Conservation (phyloP, 73 alveolate genomes). For the Tetrahymena elliotti region DNA sequence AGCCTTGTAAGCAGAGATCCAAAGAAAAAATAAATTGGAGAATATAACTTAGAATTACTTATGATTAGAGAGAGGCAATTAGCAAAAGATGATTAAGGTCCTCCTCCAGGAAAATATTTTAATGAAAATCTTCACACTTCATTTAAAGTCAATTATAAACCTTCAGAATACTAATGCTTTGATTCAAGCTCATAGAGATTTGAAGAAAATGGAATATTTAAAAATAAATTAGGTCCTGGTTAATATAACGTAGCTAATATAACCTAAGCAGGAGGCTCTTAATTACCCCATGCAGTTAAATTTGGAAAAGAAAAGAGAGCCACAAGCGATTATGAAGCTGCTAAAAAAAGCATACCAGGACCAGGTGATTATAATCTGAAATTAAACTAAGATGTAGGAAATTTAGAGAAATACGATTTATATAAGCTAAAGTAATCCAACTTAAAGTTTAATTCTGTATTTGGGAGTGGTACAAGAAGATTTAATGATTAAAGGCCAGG, state of each 20-base stretch:
- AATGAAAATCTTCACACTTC: not conserved
- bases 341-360: not conserved
- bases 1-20: not conserved
- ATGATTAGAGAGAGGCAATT: not conserved
- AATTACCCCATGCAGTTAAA: not conserved
- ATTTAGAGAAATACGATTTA: not conserved
- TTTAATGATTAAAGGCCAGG: not conserved
- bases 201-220: not conserved
- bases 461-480: not conserved
- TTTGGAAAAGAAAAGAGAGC: not conserved
- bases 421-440: not conserved
- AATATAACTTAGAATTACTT: not conserved
- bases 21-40: not conserved
- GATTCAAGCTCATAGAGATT: not conserved
- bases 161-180: not conserved
- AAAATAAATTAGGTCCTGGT: not conserved
- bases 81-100: not conserved
- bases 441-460: not conserved
- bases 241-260: not conserved
- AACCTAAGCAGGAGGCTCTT: not conserved
- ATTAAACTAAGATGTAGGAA: not conserved
- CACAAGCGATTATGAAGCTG: not conserved
- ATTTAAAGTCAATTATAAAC: not conserved
- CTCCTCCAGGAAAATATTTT: not conserved
- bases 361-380: not conserved